Percentiles rank a stretch among this genome's conserved stretches.
Conservation (phyloP, 1,284 basidiomycete species). For the Sparassis latifolia region DNA sequence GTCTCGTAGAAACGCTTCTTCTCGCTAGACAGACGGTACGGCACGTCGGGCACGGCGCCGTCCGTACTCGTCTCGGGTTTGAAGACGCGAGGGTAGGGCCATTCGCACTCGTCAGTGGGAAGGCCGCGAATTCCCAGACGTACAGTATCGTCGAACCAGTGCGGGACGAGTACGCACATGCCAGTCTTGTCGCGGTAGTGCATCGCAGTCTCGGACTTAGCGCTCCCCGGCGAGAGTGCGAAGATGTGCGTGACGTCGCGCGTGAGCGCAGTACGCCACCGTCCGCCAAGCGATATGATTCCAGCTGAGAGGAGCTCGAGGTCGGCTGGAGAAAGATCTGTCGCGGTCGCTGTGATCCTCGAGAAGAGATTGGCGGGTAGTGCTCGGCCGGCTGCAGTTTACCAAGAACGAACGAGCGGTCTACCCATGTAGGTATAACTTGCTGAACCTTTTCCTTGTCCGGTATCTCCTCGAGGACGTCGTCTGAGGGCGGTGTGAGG, state of each 20-base stretch:
- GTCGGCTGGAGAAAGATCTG: conserved; percentile 60
- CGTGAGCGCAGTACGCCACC: conserved; percentile 70
- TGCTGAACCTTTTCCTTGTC: conserved; percentile 12
- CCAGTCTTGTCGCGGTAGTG: conserved; percentile 46
- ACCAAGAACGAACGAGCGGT: conserved; percentile 52
- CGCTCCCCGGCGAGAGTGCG: conserved; percentile 41
- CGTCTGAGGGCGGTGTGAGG: conserved; percentile 14
- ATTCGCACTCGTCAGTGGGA: conserved; percentile 58
- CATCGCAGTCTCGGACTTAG: conserved; percentile 60
- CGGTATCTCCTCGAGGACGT: conserved; percentile 19
- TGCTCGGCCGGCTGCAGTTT: conserved; percentile 48
- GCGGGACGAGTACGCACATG: conserved; percentile 64
- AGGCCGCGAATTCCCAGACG: conserved; percentile 53
- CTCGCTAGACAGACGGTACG: conserved; percentile 28
- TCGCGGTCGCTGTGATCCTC: conserved; percentile 65
- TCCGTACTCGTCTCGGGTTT: conserved; percentile 13
- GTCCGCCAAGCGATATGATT: conserved; percentile 75
- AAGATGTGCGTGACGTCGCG: conserved; percentile 85
- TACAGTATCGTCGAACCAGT: conserved; percentile 82
- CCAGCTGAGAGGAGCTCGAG: conserved; percentile 68
- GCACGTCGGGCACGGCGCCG: conserved; percentile 14
- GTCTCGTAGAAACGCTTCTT: conserved; percentile 41
- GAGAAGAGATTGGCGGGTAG: conserved; percentile 79
- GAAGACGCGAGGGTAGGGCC: conserved; percentile 61
- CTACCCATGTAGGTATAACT: conserved; percentile 50